Percentiles rank a stretch among this genome's conserved stretches.
phyloP scores from a whole-genome alignment of 495 filamentous ascomycete genomes.

The Hypomontagnella submonticulosa region DNA sequence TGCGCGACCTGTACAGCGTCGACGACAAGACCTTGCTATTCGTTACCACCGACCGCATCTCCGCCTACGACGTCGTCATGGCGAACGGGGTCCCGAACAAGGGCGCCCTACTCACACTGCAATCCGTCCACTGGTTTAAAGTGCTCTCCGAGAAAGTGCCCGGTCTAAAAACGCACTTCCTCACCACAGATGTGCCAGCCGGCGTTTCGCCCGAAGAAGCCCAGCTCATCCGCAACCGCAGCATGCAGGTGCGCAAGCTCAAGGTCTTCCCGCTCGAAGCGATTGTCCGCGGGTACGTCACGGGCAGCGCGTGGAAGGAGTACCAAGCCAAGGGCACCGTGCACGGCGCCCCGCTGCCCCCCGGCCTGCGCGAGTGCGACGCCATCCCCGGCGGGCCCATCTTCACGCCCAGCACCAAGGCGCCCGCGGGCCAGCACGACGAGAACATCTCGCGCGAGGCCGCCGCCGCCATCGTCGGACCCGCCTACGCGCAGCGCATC shows the following conservation, averaged over 20 bases:
- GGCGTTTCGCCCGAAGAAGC: constrained; percentile 57
- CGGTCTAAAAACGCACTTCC: constrained; percentile 77
- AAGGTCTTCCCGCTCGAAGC: constrained; percentile 90
- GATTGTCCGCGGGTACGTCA: constrained; percentile 87
- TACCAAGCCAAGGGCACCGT: constrained; percentile 77
- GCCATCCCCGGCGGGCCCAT: constrained; percentile 75
- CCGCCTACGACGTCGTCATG: constrained; percentile 93
- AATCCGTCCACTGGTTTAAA: constrained; percentile 87
- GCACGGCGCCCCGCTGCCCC: constrained; percentile 75
- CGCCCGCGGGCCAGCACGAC: constrained; percentile 83
- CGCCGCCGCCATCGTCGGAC: constrained; percentile 71
- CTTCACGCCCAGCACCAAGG: constrained; percentile 93
- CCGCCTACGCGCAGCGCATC: constrained; percentile 77
- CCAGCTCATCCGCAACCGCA: constrained; percentile 69
- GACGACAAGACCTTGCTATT: constrained; percentile 84
- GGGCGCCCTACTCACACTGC: constrained; percentile 83
- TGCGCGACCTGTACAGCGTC: constrained; percentile 82
- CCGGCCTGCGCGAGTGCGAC: constrained; percentile 77
- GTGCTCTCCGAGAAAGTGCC: constrained; percentile 74
- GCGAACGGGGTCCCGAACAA: constrained; percentile 87
- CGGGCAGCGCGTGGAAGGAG: constrained; percentile 90
- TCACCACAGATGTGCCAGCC: constrained; percentile 73
- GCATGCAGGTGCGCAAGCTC: constrained; percentile 84
- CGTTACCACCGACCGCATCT: constrained; percentile 91
- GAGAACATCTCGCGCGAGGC: constrained; percentile 88